A percentile compares a stretch with the other conserved stretches of the same genome.
phyloP scores from a whole-genome alignment of 2,329 filamentous ascomycete genomes.

The Cladosporium sp. region DNA sequence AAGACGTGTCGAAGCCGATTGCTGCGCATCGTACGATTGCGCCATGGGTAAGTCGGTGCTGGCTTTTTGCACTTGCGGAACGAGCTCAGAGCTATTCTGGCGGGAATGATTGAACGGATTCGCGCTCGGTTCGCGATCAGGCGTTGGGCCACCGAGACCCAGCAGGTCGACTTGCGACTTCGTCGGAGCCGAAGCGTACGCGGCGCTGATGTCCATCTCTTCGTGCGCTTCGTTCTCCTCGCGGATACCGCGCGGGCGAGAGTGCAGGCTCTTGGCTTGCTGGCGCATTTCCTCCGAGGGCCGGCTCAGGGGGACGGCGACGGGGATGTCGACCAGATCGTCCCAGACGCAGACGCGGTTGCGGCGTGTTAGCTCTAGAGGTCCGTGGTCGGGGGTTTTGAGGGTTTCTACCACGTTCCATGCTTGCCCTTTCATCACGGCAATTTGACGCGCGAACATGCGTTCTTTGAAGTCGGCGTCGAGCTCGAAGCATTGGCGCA shows the following conservation, averaged over 20 bases:
- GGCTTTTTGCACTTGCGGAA: constrained; percentile 19
- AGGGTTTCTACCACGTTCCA: constrained; percentile 99
- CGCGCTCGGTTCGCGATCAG: constrained; percentile 23
- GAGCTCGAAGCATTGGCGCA: constrained; percentile 83
- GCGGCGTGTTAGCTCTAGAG: constrained; percentile 84
- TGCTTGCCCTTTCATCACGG: constrained; percentile 98
- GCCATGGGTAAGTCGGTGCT: background rate
- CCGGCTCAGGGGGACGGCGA: constrained; percentile 83
- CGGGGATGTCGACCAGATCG: constrained; percentile 90
- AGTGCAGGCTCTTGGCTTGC: constrained; percentile 37
- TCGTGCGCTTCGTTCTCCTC: constrained; percentile 55
- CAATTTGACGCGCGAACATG: constrained; percentile 98
- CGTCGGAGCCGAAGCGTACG: constrained; percentile 53
- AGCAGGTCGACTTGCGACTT: constrained; percentile 61
- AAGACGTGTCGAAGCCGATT: background rate
- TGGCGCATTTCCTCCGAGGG: constrained; percentile 81
- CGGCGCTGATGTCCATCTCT: constrained; percentile 85
- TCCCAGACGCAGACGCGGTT: constrained; percentile 97
- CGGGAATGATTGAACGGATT: constrained; percentile 48
- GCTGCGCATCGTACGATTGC: constrained; percentile 18
- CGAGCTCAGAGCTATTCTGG: constrained; percentile 40
- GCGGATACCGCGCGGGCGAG: constrained; percentile 18
- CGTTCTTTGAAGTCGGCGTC: constrained; percentile 96
- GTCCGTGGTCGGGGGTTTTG: constrained; percentile 87
- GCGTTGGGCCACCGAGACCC: constrained; percentile 45